A percentile compares a stretch with the other conserved stretches of the same genome.
These are phyloP conservation scores for Hyphodiscus sp. DNA, from an alignment of 2,329 filamentous ascomycete species.

Conservation along the genomic window DNA sequence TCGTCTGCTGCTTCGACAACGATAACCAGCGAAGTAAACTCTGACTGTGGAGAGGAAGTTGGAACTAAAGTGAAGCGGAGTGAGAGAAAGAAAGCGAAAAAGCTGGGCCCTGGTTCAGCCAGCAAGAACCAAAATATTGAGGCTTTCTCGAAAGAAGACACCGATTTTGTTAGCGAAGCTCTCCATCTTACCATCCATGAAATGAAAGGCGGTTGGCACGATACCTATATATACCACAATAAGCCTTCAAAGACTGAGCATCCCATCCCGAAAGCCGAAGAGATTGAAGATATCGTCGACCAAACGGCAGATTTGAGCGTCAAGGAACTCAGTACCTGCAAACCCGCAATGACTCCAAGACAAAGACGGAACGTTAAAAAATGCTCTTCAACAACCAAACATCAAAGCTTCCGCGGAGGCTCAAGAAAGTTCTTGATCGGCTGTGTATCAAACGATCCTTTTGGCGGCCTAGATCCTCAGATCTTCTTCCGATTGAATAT, in stretches of 20 bases:
- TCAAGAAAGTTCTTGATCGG: conserved; percentile 16
- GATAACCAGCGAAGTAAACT: conserved; percentile 14
- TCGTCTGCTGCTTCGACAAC: not conserved
- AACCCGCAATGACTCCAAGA: conserved; percentile 18
- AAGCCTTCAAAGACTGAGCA: not conserved
- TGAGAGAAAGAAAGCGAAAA: conserved; percentile 24
- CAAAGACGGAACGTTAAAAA: conserved; percentile 21
- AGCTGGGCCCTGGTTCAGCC: conserved; percentile 7
- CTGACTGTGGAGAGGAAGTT: conserved; percentile 12
- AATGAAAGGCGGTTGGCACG: conserved; percentile 26
- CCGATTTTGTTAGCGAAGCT: conserved; percentile 26
- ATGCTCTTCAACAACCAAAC: conserved; percentile 11
- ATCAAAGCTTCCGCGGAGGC: conserved; percentile 13
- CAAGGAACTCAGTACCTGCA: conserved; percentile 9
- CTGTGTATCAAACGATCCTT: conserved; percentile 9
- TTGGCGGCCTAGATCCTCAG: conserved; percentile 19
- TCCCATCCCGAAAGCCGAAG: not conserved
- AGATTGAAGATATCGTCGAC: not conserved
- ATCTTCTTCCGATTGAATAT: conserved; percentile 27
- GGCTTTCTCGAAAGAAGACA: conserved; percentile 20
- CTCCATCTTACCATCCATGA: conserved; percentile 23
- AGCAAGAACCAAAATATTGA: conserved; percentile 14
- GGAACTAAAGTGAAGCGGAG: conserved; percentile 15
- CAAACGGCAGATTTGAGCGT: conserved; percentile 5
- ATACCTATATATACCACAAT: conserved; percentile 19